Base-by-base conservation (phyloP, 192 early-diverging fungal genomes). In the Chytriomyces sp. region DNA sequence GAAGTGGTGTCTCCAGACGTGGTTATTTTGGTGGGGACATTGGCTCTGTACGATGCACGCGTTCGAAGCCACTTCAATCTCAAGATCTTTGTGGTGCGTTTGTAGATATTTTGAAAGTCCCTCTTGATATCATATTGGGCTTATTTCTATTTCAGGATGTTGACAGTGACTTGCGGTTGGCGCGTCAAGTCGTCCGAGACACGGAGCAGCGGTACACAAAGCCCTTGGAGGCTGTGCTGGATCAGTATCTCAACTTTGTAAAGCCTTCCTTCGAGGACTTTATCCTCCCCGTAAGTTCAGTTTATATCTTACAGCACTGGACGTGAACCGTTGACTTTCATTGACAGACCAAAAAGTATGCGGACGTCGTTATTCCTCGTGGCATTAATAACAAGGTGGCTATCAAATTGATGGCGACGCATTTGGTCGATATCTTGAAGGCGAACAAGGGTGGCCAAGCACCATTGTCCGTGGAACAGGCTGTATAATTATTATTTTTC, bases 241-340 rank as follows among this genome's bases (percentile, higher is more conserved):
- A 84, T 30, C 74, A 83, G 40, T 96, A 94, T 65, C 73, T 93
- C 37, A 82, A 81, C 30, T 88, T 89, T 59, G 90, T 91, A 31
- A 96, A 96, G 81, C 93, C 93, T 4, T 80, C 85, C 62, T 94
- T 93, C 73, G 94, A 96, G 65, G 92, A 96, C 64, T 96, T 93
- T 76, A 87, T 96, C 55, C 81, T 86, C 61, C 93, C 91, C 32
- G 87, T 87, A 83, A 71, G 78, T 58, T 19, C n/a, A n/a, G n/a
- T 8, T 14, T 17, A 5, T 56, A 52, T 64, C 49, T n/a, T n/a
- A n/a, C 17, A 19, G 39, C 52, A 17, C 25, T 37, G 28, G 2
- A n/a, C 12, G 17, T 12, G 37, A 31, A 14, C n/a, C n/a, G n/a
- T n/a, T n/a, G n/a, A n/a, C n/a, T n/a, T n/a, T n/a, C n/a, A n/a